These are phyloP conservation scores for Penicillium sp. DNA, from an alignment of 2,329 filamentous ascomycete genomes.

Conservation along the genomic window DNA sequence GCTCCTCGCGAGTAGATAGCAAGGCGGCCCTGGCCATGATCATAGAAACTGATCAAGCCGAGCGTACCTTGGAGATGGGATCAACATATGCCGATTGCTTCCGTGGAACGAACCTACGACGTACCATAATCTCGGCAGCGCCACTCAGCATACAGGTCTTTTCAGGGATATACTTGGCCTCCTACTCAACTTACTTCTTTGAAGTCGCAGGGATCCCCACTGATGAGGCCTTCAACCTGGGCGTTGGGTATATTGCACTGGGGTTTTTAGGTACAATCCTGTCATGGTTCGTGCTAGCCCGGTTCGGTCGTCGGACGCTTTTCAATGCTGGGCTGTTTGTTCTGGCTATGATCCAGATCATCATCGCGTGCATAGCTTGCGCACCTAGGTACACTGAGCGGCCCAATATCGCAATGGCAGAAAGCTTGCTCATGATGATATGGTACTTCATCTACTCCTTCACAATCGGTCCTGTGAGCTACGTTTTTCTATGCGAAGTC, in stretches of 20 bases:
- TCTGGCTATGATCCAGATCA: constrained; percentile 30
- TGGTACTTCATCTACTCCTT: constrained; percentile 57
- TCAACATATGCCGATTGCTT: constrained; percentile 32
- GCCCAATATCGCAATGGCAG: constrained; percentile 26
- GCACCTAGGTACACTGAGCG: not conserved
- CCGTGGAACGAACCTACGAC: constrained; percentile 32
- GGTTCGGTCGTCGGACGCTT: constrained; percentile 40
- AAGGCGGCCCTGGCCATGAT: too few relatives aligned
- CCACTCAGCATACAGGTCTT: constrained; percentile 36
- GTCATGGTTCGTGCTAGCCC: constrained; percentile 34
- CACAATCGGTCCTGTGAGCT: constrained; percentile 55
- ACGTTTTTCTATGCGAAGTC: constrained; percentile 54
- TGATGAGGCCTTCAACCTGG: constrained; percentile 45
- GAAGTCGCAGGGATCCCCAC: constrained; percentile 40
- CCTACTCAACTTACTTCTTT: constrained; percentile 39
- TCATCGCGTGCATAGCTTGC: constrained; percentile 27
- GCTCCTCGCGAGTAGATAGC: too few relatives aligned
- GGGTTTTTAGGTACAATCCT: constrained; percentile 50
- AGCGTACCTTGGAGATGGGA: too few relatives aligned
- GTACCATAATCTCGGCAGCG: constrained; percentile 44
- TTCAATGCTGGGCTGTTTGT: constrained; percentile 37
- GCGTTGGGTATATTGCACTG: constrained; percentile 64
- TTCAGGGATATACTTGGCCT: constrained; percentile 31
- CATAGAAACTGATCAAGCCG: too few relatives aligned
- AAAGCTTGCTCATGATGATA: constrained; percentile 51